Base-by-base conservation (phyloP, 495 filamentous ascomycete genomes). In the Chaetomium cochliodes region DNA sequence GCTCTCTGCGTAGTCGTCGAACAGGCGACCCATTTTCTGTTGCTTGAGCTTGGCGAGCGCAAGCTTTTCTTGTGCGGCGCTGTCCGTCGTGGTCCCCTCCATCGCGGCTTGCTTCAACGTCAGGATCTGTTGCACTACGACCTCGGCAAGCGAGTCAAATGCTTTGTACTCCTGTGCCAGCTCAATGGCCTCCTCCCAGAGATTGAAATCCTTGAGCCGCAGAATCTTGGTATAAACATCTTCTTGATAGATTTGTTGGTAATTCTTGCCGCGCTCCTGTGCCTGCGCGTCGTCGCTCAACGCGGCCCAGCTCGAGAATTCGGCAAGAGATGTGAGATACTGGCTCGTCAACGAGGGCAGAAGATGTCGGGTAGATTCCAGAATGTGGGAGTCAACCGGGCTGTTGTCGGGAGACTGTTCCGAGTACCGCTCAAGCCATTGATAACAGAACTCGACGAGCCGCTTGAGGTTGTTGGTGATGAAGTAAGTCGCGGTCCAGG, bases 401-500 rank as follows among this genome's bases (percentile, higher is more conserved):
- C 46, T 33, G 5, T 68, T 33, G 13, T 62, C 66, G 1, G 53
- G 30, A 13, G 64, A 41, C 7, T 57, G 62, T 15, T 46, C 25
- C 15, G 58, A 65, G 47, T 70, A 64, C 11, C 54, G 60, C 23
- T 75, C 70, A 0, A 76, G 67, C 75, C 75, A 78, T 46, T 69
- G 66, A 53, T 75, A 70, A 64, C 73, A 73, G 15, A 86, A 77
- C 64, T 86, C 82, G 44, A 83, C 74, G 33, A 90, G 78, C 26
- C 81, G 78, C 64, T 80, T 81, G 13, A 82, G 70, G 58, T 85
- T 82, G 61, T 82, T 80, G 25, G 82, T 76, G 60, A 88, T 77
- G 62, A 86, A 86, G 2, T 80, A 77, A 26, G 82, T 86, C 12
- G 88, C 90, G 5, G 91, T 96, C 93, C 93, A 97, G 61, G 90